A percentile compares a stretch with the other conserved stretches of the same genome.
Evolutionary conservation across 345 rosid species (phyloP).

Genomic region (Crucihimalaya himalaica): DNA sequence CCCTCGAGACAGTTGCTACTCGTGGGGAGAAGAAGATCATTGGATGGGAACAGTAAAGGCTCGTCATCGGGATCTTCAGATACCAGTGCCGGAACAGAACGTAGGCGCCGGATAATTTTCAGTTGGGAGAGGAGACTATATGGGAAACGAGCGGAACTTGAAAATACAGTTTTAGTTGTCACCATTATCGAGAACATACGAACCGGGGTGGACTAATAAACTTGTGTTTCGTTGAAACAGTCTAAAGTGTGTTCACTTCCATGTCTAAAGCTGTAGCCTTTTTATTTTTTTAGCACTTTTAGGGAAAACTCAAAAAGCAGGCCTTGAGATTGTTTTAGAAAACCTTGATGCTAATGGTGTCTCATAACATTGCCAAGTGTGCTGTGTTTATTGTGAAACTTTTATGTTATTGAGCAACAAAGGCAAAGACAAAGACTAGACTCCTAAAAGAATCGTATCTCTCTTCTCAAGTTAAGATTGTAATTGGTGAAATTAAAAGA

Average conservation of each 20-base stretch:
- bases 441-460: not conserved
- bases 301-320: no score
- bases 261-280: no score
- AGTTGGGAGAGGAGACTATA: conserved; percentile 23
- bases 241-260: no score
- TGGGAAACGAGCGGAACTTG: conserved; percentile 11
- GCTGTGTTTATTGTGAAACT: not conserved
- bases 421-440: not conserved
- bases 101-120: conserved; percentile 7
- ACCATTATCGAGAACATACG: not conserved
- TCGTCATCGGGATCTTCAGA: conserved; percentile 3
- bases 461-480: not conserved
- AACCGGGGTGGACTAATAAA: no score
- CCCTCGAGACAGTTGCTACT: conserved; percentile 41
- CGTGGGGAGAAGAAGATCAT: conserved; percentile 41
- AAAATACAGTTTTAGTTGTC: conserved; percentile 16
- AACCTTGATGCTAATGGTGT: not conserved
- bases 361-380: not conserved
- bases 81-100: not conserved
- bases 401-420: not conserved
- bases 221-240: no score
- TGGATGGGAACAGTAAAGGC: conserved; percentile 21
- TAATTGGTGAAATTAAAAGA: not conserved
- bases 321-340: not conserved
- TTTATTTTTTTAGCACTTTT: no score